Base-by-base conservation (phyloP, 2,329 filamentous ascomycete genomes). In the Fusarium acutatum region DNA sequence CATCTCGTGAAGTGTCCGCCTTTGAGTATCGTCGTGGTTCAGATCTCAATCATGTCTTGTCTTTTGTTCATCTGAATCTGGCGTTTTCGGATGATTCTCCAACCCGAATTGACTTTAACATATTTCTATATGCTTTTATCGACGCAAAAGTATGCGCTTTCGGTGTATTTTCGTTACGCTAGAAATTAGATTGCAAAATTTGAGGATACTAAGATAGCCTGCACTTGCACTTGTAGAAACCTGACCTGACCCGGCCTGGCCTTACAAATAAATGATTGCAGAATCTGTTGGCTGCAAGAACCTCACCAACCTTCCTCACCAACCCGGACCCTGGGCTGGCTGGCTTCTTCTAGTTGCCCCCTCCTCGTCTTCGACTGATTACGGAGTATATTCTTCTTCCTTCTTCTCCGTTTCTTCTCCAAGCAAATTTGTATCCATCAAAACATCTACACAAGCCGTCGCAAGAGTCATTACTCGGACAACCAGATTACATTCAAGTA, bases 241-340 rank as follows among this genome's bases (percentile, higher is more conserved):
- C 47, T 35, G 32, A 34, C 30, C 28, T 8, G 22, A 17, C 26
- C 20, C 32, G 26, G 18, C 50, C 50, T 38, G 15, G 11, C 24
- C 24, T 52, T 52, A 40, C 35, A 63, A 71, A 46, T 43, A 63
- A 71, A 46, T 35, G 44, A 44, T 62, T 49, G 41, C 46, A 46
- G 47, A 63, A 63, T 64, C 59, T 74, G 71, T 74, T 74, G 71
- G 71, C 53, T 67, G 61, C 54, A 43, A 71, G 40, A 71, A 58
- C 28, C 62, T 63, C 50, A 47, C 64, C 64, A 57, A 54, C 57
- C 40, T 60, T 65, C 70, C 67, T 61, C 37, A 69, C 68, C 67
- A 69, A 64, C 46, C 62, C 46, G 22, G 67, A 69, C 67, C 71
- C 72, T 67, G 37, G 68, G 24, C 50, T 54, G 47, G 47, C 30